Base-by-base conservation (phyloP, 1,139 yeast genomes). In the Zygoascus hellenicus region DNA sequence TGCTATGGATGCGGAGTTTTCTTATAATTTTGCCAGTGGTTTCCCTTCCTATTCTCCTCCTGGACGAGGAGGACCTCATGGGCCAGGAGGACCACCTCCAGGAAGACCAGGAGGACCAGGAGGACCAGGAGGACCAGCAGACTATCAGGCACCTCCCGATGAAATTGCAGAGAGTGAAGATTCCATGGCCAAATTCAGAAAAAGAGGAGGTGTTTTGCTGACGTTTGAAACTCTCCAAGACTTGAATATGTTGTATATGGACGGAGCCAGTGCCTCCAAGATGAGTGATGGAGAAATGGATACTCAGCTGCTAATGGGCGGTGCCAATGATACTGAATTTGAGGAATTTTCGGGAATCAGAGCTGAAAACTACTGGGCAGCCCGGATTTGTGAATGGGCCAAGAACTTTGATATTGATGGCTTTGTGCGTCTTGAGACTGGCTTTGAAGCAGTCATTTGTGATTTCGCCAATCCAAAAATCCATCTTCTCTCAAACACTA, bases 221-320 rank as follows among this genome's bases (percentile, higher is more conserved):
- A 74, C 81, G 0, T 76, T 77, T 53, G 62, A 67, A 48, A 72
- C 71, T 9, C 62, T 60, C 2, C 66, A 64, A 49, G 78, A 81
- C 4, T 58, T 78, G 45, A 68, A 67, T 51, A 58, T 78, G 33
- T 64, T 78, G 47, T 58, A 78, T 14, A 48, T 51, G 2, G 82
- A 78, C 51, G 83, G 83, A 5, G 81, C 82, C 0, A 77, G 81
- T 29, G 83, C 81, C 15, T 76, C 81, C 0, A 78, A 78, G 57
- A 60, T 67, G 0, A 44, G 54, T 1, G 34, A 49, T 2, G 82
- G 82, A 2, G 78, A 74, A 56, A 77, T 77, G 81, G 83, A 78
- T 57, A 76, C 79, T n/a, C 83, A 78, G 54, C 56, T 63, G 49
- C 51, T 76, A 37, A 60, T 74, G 14, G 66, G 75, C 9, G 57